These are phyloP conservation scores for Pseudopithomyces maydicus DNA, from an alignment of 2,329 filamentous ascomycete species.

Conservation along the genomic window DNA sequence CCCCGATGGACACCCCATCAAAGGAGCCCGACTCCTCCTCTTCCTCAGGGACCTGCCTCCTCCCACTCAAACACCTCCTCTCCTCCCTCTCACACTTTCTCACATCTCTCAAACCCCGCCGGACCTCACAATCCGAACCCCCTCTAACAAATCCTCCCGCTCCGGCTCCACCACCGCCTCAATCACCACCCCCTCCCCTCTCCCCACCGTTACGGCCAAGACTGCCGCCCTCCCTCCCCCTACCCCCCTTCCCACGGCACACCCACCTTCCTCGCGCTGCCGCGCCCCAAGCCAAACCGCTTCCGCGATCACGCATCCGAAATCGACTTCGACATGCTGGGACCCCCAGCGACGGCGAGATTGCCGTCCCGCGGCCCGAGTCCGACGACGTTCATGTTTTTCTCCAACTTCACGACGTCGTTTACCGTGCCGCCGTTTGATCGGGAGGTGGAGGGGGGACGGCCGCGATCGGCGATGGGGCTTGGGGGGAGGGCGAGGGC, in stretches of 20 bases:
- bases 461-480: neutral
- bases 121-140: too few species aligned
- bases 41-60: slow-evolving; percentile 15
- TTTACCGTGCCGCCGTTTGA: slow-evolving; percentile 7
- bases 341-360: slow-evolving; percentile 15
- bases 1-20: neutral
- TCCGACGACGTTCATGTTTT: slow-evolving; percentile 26
- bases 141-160: neutral
- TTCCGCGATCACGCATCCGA: slow-evolving; percentile 31
- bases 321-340: slow-evolving; percentile 31
- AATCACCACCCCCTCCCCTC: neutral
- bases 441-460: neutral
- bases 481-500: neutral
- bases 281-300: slow-evolving; percentile 11
- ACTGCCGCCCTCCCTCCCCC: slow-evolving; percentile 1
- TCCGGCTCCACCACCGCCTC: slow-evolving; percentile 1
- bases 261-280: slow-evolving; percentile 7
- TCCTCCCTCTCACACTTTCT: neutral
- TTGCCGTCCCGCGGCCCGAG: slow-evolving; percentile 22
- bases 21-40: slow-evolving; percentile 17
- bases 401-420: slow-evolving; percentile 16
- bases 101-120: neutral
- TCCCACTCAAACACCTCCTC: slow-evolving; percentile 14
- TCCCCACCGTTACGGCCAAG: neutral
- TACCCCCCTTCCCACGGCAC: slow-evolving; percentile 7